Base-by-base conservation (phyloP, 2,329 filamentous ascomycete genomes). In the Didymella arachidicola region DNA sequence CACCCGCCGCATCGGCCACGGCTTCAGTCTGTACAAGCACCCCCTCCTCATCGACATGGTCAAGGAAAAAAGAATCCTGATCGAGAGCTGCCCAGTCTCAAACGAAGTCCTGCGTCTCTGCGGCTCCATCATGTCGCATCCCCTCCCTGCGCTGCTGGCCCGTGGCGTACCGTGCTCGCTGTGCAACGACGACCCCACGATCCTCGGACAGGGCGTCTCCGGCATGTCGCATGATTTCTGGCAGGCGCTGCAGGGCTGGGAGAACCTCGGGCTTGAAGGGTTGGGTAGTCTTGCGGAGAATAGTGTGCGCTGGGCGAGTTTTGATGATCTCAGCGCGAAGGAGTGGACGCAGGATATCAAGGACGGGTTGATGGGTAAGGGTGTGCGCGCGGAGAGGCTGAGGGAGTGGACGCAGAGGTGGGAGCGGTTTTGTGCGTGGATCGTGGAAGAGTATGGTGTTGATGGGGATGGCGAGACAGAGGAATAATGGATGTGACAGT, bases 161-260 rank as follows among this genome's bases (percentile, higher is more conserved):
- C 87, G 93, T 42, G 94, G 94, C 26, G 92, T 98, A 1, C 77
- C 91, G 5, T 94, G 93, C 69, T 87, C 89, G 11, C 84, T 99
- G 10, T 92, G 89, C 79, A 97, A 97, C 72, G 94, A 97, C 73
- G 93, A 97, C 72, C 93, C 93, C 1, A 91, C 90, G 1, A 92
- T 97, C 70, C 82, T 97, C 6, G 93, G 93, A 8, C 91, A 96
- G 70, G 91, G 91, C 57, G 86, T 84, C 7, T 89, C 88, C 26
- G 92, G 92, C 36, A 88, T 95, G 84, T 94, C 90, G 1, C 91
- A 96, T 77, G 93, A 97, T 78, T 97, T 96, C 77, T 97, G 92
- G 92, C 92, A 96, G 77, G 90, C 91, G 1, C 80, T 97, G 19
- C 93, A 97, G 77, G 93, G 91, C 0, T 95, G 93, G 86, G 89